Evolutionary conservation across 306 rosid genomes (phyloP), one percentile per base, ranked within the genome.

Genomic region (Fagus crenata): DNA sequence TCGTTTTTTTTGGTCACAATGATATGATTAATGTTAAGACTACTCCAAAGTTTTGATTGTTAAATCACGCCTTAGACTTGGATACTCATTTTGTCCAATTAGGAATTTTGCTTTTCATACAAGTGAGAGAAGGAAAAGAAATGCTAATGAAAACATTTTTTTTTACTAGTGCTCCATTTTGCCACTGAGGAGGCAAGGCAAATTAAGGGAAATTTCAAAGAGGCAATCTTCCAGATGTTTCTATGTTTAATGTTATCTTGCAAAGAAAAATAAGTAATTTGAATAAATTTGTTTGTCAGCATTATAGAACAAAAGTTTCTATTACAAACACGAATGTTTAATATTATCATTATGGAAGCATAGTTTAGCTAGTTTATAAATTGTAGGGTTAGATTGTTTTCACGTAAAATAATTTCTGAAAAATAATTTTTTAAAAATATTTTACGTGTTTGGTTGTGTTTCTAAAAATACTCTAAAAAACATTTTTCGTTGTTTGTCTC

Each of bases 11-110:
- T 53, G 76, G 68, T 49, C 51, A 67, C 75, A 8, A 58, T 84
- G 74, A 58, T 58, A 68, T 84, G 76, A 80, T 84, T 80, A 77
- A 32, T 37, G 75, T 41, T 70, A 53, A 61, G 70, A 53, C 70
- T 46, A 74, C 49, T 71, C 33, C 71, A 33, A 74, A 53, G 35
- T 4, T 12, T 54, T 74, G 35, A 51, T 49, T 59, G 55, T 69
- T 41, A 65, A 78, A 74, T 53, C 74, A 59, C 49, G 43, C 55
- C 69, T 56, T 79, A 71, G 37, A 76, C 72, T 63, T 35, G 35
- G 72, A 78, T 75, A 43, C 75, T n/a, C 65, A 56, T 28, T 6
- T 46, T 53, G 40, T 59, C 71, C 77, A 78, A 53, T 17, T 42
- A 64, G 32, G 28, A 35, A 42, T 42, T 54, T 36, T 40, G 37